Percentiles rank a stretch among this genome's conserved stretches.
Evolutionary conservation across 2,329 filamentous ascomycete genomes (phyloP).

Genomic region (Ophiostoma sp.): DNA sequence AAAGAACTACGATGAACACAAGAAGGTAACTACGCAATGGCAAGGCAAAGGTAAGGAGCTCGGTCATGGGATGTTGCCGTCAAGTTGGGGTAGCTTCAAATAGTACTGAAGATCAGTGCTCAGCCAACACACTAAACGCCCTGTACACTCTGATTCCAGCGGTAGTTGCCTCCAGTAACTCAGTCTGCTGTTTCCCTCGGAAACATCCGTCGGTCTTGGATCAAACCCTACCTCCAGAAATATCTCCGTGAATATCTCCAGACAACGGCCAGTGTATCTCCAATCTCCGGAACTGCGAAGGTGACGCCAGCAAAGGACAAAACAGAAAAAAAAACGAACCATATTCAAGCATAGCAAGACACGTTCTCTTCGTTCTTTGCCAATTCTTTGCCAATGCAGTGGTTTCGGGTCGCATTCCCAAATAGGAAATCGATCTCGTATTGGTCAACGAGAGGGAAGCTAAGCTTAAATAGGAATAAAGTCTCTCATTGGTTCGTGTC

Average conservation of each 20-base stretch:
- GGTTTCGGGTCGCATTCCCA: neutral
- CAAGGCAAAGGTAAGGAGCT: too few species aligned
- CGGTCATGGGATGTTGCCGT: too few species aligned
- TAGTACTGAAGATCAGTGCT: too few species aligned
- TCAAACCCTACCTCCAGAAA: neutral
- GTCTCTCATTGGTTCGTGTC: slow-evolving; percentile 12
- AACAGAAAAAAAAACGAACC: neutral
- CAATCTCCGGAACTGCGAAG: neutral
- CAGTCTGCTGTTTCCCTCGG: neutral
- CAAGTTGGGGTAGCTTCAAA: too few species aligned
- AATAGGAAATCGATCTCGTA: slow-evolving; percentile 8
- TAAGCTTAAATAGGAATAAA: neutral
- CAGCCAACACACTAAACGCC: too few species aligned
- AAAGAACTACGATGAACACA: too few species aligned
- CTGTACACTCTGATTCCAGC: neutral
- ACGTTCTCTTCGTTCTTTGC: too few species aligned
- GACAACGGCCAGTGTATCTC: neutral
- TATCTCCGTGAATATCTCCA: neutral
- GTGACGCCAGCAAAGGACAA: neutral
- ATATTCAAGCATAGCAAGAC: neutral
- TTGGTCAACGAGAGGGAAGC: neutral
- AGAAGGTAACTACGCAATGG: too few species aligned
- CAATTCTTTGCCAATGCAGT: too few species aligned
- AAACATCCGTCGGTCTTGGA: neutral
- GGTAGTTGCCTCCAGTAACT: neutral